A percentile compares a stretch with the other conserved stretches of the same genome.
phyloP scores from a whole-genome alignment of 371 early-diverging fungal species.

The Rhizopus microsporus region DNA sequence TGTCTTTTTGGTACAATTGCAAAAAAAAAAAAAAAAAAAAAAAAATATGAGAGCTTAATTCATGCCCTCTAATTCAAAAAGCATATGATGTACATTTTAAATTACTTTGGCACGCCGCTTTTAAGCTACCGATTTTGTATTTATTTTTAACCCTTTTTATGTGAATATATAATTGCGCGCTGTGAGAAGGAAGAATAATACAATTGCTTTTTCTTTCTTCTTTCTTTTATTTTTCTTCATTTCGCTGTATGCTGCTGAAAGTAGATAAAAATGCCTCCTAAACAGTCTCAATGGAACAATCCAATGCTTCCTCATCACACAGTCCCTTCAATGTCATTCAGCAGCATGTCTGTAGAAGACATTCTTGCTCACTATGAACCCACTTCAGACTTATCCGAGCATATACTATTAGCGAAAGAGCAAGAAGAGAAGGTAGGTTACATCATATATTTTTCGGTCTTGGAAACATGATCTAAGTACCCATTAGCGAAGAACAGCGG shows the following conservation, averaged over 20 bases:
- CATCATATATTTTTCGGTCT: not conserved
- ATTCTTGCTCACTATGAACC: slow-evolving; percentile 21
- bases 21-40: slow-evolving; percentile 1
- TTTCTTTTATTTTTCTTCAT: slow-evolving; percentile 11
- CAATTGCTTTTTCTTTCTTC: slow-evolving; percentile 5
- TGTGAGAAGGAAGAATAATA: not conserved
- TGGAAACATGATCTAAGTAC: not conserved
- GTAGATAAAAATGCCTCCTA: slow-evolving; percentile 4
- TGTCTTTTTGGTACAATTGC: not conserved
- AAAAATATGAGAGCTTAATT: slow-evolving; percentile 1
- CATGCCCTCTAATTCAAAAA: not conserved
- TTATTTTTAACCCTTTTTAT: slow-evolving; percentile 26
- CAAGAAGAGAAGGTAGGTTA: slow-evolving; percentile 28
- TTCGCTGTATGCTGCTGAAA: slow-evolving; percentile 17
- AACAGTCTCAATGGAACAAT: not conserved
- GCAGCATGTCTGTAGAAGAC: slow-evolving; percentile 16
- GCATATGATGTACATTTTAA: slow-evolving; percentile 17
- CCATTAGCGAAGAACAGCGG: slow-evolving; percentile 27
- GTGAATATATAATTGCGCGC: slow-evolving; percentile 18
- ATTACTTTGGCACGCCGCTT: slow-evolving; percentile 24
- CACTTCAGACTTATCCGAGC: slow-evolving; percentile 18
- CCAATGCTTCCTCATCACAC: slow-evolving; percentile 1
- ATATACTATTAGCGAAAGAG: slow-evolving; percentile 27
- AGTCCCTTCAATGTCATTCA: slow-evolving; percentile 2
- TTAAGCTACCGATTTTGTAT: slow-evolving; percentile 32